Percentiles rank a stretch among this genome's conserved stretches.
These are phyloP conservation scores for Wickerhamomyces chambardii DNA, from an alignment of 805 yeast genomes.

Conservation along the genomic window DNA sequence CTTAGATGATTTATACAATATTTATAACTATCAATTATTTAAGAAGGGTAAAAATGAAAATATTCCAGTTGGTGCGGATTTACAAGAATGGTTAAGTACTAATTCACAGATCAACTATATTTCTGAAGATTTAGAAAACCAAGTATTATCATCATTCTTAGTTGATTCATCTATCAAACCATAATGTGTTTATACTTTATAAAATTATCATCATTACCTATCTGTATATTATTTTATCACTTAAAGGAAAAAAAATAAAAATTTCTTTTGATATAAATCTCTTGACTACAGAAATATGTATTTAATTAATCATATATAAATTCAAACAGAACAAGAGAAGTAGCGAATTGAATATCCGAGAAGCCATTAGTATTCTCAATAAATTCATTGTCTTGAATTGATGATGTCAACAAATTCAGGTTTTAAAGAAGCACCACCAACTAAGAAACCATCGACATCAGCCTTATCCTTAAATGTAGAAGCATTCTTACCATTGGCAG, in stretches of 20 bases:
- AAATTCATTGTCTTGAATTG: constrained; percentile 70
- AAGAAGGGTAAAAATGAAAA: constrained; percentile 10
- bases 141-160: constrained; percentile 13
- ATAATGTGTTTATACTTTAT: constrained; percentile 1
- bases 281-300: too few relatives aligned
- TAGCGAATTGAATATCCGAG: neutral
- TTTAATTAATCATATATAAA: too few relatives aligned
- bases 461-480: constrained; percentile 81
- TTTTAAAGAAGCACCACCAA: constrained; percentile 98
- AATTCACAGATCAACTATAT: constrained; percentile 19
- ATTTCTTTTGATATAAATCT: too few relatives aligned
- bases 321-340: neutral
- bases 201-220: too few relatives aligned
- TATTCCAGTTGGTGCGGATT: constrained; percentile 5
- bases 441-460: constrained; percentile 97
- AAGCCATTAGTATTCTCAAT: neutral
- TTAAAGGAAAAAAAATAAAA: too few relatives aligned
- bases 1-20: constrained; percentile 15
- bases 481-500: constrained; percentile 94
- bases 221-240: too few relatives aligned
- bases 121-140: constrained; percentile 17
- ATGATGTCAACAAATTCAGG: constrained; percentile 95
- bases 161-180: constrained; percentile 14
- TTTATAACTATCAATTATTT: constrained; percentile 14
- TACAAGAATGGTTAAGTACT: constrained; percentile 19